Conservation (phyloP, 2,329 filamentous ascomycete genomes). For the Sarocladiaceae sp. region DNA sequence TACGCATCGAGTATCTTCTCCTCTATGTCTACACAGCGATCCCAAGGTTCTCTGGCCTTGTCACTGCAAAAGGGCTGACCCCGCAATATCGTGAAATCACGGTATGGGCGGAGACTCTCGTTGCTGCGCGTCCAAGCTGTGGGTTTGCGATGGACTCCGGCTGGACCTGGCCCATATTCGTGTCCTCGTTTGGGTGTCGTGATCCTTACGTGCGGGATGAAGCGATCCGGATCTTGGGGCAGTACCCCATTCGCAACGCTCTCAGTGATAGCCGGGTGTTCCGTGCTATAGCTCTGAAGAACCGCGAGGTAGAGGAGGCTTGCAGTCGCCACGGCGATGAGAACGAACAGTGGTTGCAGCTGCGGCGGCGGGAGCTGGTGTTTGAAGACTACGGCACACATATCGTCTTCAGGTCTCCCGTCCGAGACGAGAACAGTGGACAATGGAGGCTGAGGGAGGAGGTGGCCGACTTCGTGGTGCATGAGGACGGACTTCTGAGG, state of each 20-base stretch:
- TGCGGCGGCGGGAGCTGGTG: conserved; percentile 29
- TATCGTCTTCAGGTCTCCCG: conserved; percentile 30
- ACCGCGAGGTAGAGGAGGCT: conserved; percentile 29
- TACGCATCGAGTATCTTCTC: conserved; percentile 37
- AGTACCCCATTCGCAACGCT: conserved; percentile 36
- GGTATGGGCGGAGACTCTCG: conserved; percentile 28
- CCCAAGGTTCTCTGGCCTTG: conserved; percentile 30
- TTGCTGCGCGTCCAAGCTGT: conserved; percentile 28
- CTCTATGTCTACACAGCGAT: conserved; percentile 32
- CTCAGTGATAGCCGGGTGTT: conserved; percentile 36
- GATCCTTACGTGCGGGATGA: conserved; percentile 31
- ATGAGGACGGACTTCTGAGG: conserved; percentile 22
- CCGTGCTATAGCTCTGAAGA: conserved; percentile 31
- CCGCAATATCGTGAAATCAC: conserved; percentile 37
- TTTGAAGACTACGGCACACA: conserved; percentile 31
- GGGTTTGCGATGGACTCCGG: conserved; percentile 40
- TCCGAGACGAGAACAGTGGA: conserved; percentile 23
- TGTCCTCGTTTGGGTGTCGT: conserved; percentile 34
- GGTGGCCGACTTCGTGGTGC: conserved; percentile 24
- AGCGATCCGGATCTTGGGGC: conserved; percentile 31
- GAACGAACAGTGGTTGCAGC: conserved; percentile 31
- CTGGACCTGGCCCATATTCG: conserved; percentile 37
- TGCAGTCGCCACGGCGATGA: conserved; percentile 23
- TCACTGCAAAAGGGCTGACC: conserved; percentile 30
- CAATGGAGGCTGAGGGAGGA: conserved; percentile 33